Conservation (phyloP, 352 stramenopile genomes). For the Pilasporangium apinafurcum region DNA sequence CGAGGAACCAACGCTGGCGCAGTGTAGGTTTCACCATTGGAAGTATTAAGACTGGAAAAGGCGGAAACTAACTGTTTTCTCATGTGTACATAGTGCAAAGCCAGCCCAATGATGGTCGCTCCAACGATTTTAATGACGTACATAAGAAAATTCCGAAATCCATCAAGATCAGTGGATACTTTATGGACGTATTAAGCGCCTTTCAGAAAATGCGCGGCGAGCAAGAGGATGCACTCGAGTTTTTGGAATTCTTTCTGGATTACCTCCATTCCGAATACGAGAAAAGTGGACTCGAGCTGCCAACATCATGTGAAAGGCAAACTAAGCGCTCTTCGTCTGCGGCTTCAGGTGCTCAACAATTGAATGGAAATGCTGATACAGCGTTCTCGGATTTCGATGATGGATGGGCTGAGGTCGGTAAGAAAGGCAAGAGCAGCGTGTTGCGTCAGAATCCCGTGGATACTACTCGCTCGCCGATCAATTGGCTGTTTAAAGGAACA, state of each 20-base stretch:
- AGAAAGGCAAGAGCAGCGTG: slow-evolving; percentile 70
- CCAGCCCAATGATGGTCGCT: no score
- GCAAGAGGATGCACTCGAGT: slow-evolving; percentile 81
- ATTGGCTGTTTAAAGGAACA: slow-evolving; percentile 80
- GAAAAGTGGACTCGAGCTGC: slow-evolving; percentile 52
- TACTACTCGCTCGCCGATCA: slow-evolving; percentile 62
- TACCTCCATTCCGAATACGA: slow-evolving; percentile 82
- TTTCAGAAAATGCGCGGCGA: slow-evolving; percentile 81
- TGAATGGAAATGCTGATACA: neutral
- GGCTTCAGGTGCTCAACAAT: slow-evolving; percentile 11
- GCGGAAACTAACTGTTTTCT: slow-evolving; percentile 1
- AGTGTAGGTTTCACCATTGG: slow-evolving; percentile 29
- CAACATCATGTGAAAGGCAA: slow-evolving; percentile 49
- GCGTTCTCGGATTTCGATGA: slow-evolving; percentile 36
- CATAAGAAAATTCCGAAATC: slow-evolving; percentile 51
- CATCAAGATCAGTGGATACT: slow-evolving; percentile 78
- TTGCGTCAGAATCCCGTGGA: slow-evolving; percentile 70
- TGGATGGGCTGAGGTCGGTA: slow-evolving; percentile 75
- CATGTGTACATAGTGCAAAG: slow-evolving; percentile 6
- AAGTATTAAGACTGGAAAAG: neutral
- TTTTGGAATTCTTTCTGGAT: slow-evolving; percentile 83
- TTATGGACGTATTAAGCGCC: slow-evolving; percentile 73
- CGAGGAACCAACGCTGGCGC: slow-evolving; percentile 66
- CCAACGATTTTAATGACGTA: slow-evolving; percentile 15
- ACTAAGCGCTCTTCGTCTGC: slow-evolving; percentile 28